Evolutionary conservation across 176 grass and related monocot genomes (phyloP).

Genomic region (Stipa capillata): DNA sequence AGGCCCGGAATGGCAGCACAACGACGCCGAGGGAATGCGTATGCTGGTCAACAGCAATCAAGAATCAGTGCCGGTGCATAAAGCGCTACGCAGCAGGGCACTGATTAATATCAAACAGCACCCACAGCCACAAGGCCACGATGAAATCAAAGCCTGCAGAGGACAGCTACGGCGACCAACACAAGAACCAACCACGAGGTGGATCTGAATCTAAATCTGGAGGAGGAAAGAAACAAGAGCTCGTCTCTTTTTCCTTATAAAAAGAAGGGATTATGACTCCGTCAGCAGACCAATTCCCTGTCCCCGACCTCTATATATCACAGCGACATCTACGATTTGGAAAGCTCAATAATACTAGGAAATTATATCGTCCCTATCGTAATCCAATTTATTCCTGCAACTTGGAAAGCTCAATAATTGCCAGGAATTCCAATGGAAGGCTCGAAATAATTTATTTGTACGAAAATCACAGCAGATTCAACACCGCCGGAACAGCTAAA

Average conservation of each 20-base stretch:
- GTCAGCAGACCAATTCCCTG: no score
- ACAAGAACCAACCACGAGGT: neutral
- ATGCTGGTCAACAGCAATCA: neutral
- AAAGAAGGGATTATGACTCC: neutral
- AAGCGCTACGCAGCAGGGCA: neutral
- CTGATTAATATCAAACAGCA: neutral
- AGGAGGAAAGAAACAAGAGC: neutral
- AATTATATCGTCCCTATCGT: neutral
- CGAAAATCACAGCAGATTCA: neutral
- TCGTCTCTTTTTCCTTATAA: neutral
- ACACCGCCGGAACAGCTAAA: neutral
- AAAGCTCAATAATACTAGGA: neutral
- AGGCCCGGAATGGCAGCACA: no score
- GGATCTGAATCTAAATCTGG: constrained; percentile 1
- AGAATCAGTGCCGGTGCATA: neutral
- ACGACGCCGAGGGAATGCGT: no score
- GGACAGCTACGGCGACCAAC: neutral
- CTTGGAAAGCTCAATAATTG: neutral
- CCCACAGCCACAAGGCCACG: neutral
- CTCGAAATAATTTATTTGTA: neutral
- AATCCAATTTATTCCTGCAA: neutral
- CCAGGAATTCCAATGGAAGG: neutral
- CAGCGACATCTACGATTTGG: neutral
- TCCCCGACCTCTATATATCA: no score
- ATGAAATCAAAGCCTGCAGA: neutral